Evolutionary conservation across 768 basidiomycete genomes (phyloP).

Genomic region (Kwoniella dendrophila): DNA sequence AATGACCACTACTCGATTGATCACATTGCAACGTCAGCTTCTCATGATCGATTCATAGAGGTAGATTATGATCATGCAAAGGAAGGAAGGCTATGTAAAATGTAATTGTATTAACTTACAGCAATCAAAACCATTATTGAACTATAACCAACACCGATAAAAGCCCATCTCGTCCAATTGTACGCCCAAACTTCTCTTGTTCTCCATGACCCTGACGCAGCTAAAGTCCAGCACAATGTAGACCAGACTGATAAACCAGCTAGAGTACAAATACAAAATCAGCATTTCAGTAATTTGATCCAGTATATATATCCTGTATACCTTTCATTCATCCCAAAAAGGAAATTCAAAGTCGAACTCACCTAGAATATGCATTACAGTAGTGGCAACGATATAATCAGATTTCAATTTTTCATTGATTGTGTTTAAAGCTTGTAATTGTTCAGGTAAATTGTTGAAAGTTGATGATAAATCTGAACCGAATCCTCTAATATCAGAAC

Average conservation of each 20-base stretch:
- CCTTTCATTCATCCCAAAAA: not conserved
- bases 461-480: conserved; percentile 3
- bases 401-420: conserved; percentile 14
- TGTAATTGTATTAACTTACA: conserved; percentile 25
- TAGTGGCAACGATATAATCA: conserved; percentile 32
- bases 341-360: not conserved
- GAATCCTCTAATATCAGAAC: conserved; percentile 23
- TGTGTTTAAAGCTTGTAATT: conserved; percentile 10
- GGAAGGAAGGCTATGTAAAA: not conserved
- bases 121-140: conserved; percentile 32
- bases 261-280: not conserved
- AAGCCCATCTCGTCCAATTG: conserved; percentile 39
- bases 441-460: conserved; percentile 12
- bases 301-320: not conserved
- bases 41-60: not conserved
- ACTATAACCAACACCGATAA: conserved; percentile 18
- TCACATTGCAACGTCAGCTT: not conserved
- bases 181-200: conserved; percentile 26
- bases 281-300: not conserved
- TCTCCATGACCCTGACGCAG: conserved; percentile 35
- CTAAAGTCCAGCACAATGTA: conserved; percentile 35
- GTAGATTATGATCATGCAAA: not conserved
- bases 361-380: conserved; percentile 34
- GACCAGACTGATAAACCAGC: conserved; percentile 26
- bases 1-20: conserved; percentile 20